Percentiles rank a stretch among this genome's conserved stretches.
Evolutionary conservation across 805 yeast genomes (phyloP).

Genomic region (Lachancea thermotolerans): DNA sequence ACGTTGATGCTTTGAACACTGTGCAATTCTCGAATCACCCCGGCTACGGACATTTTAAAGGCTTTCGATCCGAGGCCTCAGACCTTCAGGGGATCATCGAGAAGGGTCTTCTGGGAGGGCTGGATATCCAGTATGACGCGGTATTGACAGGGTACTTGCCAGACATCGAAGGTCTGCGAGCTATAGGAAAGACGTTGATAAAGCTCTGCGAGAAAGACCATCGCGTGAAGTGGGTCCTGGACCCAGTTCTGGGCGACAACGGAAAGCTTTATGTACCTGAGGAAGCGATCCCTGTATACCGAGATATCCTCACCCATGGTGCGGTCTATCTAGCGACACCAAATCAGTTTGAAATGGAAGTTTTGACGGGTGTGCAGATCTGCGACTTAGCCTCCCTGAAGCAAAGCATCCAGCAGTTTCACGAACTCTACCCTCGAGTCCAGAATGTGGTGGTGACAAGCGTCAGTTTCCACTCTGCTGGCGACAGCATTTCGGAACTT

Average conservation of each 20-base stretch:
- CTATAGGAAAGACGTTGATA: slow-evolving; percentile 40
- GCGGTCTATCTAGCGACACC: slow-evolving; percentile 54
- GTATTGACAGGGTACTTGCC: slow-evolving; percentile 80
- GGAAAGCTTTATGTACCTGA: slow-evolving; percentile 71
- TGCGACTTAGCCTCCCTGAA: slow-evolving; percentile 33
- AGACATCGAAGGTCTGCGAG: slow-evolving; percentile 45
- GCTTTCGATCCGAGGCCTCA: slow-evolving; percentile 42
- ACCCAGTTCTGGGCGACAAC: slow-evolving; percentile 91
- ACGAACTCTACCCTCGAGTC: slow-evolving; percentile 38
- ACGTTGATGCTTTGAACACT: slow-evolving; percentile 83
- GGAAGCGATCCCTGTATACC: slow-evolving; percentile 47
- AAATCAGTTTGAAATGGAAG: slow-evolving; percentile 69
- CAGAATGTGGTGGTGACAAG: slow-evolving; percentile 55
- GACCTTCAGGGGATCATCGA: slow-evolving; percentile 43
- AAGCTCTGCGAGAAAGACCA: slow-evolving; percentile 26
- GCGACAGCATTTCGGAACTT: neutral
- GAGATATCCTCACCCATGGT: slow-evolving; percentile 38
- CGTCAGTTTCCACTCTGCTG: slow-evolving; percentile 25
- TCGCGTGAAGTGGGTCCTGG: slow-evolving; percentile 56
- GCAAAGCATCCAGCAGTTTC: slow-evolving; percentile 38
- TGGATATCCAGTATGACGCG: slow-evolving; percentile 50
- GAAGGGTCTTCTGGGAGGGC: slow-evolving; percentile 46
- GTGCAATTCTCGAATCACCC: slow-evolving; percentile 90
- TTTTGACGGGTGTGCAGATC: slow-evolving; percentile 44
- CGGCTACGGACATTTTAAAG: slow-evolving; percentile 68